These are phyloP conservation scores for Podaxis sp. DNA, from an alignment of 768 basidiomycete genomes.

Conservation along the genomic window DNA sequence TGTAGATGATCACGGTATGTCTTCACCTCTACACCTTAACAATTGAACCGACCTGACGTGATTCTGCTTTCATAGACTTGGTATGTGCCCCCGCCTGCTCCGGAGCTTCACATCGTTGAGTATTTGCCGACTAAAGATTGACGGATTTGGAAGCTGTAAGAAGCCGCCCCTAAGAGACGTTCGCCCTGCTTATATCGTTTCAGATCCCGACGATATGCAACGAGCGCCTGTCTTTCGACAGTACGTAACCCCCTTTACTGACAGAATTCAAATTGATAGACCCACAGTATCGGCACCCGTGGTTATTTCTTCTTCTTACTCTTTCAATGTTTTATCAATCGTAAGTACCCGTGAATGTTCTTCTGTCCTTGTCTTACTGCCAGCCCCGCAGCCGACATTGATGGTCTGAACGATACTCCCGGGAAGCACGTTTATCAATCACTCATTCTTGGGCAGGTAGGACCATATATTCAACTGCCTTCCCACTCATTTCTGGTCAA, in stretches of 20 bases:
- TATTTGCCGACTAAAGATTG: slow-evolving; percentile 45
- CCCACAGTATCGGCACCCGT: slow-evolving; percentile 68
- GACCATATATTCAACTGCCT: slow-evolving; percentile 76
- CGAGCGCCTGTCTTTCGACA: slow-evolving; percentile 66
- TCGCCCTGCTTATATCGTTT: background rate
- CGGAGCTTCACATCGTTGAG: background rate
- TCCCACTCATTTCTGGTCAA: slow-evolving; percentile 83
- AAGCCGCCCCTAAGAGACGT: background rate
- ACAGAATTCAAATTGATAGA: background rate
- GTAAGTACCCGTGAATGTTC: slow-evolving; percentile 32
- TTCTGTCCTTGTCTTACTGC: background rate
- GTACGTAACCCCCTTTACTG: slow-evolving; percentile 37
- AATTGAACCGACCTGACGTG: slow-evolving; percentile 2
- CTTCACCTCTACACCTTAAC: background rate
- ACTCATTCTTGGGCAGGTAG: slow-evolving; percentile 70
- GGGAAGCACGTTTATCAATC: slow-evolving; percentile 68
- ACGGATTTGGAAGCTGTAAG: slow-evolving; percentile 83
- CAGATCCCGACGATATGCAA: slow-evolving; percentile 84
- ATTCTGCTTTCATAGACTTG: slow-evolving; percentile 9
- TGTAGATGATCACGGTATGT: slow-evolving; percentile 78
- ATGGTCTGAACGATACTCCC: slow-evolving; percentile 66
- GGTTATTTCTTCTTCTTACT: slow-evolving; percentile 93
- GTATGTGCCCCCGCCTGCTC: background rate
- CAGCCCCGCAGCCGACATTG: slow-evolving; percentile 54
- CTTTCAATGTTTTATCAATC: slow-evolving; percentile 90